Conservation (phyloP, 176 grass and related monocot species). For the Avena sativa region DNA sequence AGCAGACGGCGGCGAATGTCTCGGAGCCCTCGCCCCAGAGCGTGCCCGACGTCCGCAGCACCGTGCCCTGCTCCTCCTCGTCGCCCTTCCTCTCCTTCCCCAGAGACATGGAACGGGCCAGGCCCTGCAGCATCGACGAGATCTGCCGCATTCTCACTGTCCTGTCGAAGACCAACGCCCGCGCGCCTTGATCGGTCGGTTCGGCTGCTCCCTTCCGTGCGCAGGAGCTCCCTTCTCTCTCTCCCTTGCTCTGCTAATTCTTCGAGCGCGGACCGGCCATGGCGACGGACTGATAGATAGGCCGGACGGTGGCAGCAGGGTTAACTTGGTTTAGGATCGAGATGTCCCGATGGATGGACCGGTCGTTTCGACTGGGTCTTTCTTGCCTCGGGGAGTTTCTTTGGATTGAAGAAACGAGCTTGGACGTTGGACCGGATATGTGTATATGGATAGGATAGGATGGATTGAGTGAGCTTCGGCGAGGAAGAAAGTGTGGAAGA, state of each 20-base stretch:
- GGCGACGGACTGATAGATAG: neutral
- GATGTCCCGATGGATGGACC: neutral
- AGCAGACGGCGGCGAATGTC: constrained; percentile 80
- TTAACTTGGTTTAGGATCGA: no score
- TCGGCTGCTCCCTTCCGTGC: neutral
- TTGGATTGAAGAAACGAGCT: constrained; percentile 40
- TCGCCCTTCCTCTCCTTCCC: constrained; percentile 49
- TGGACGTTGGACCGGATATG: neutral
- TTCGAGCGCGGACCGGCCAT: neutral
- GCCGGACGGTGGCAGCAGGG: neutral
- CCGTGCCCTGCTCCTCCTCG: constrained; percentile 33
- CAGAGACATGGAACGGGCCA: constrained; percentile 73
- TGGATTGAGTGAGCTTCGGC: neutral
- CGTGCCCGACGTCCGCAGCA: constrained; percentile 73
- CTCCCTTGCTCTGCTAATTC: no score
- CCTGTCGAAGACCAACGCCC: neutral
- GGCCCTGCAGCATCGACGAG: constrained; percentile 77
- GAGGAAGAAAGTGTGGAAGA: neutral
- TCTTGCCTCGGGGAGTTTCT: neutral
- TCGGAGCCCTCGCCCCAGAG: constrained; percentile 62
- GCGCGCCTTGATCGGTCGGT: neutral
- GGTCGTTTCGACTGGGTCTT: constrained; percentile 3
- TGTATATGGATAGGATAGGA: neutral
- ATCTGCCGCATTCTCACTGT: constrained; percentile 68
- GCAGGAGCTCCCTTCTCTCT: neutral